phyloP scores from a whole-genome alignment of 2,329 filamentous ascomycete species.

The Epichloe festucae region DNA sequence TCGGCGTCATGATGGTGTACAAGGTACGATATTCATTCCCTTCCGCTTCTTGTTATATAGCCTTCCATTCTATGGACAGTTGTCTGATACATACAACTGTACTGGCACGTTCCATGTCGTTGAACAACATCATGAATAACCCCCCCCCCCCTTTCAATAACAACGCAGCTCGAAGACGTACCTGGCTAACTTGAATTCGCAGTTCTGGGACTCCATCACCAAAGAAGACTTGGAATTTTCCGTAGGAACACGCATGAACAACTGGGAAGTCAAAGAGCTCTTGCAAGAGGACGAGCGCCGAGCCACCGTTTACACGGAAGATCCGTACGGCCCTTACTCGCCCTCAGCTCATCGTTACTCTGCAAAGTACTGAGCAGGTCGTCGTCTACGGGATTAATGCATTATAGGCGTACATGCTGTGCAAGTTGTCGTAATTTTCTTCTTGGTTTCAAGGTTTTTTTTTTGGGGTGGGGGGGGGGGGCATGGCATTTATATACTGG shows the following conservation, averaged over 20 bases:
- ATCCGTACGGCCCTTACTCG: conserved; percentile 44
- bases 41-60: background rate
- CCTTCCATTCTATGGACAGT: background rate
- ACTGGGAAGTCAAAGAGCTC: conserved; percentile 95
- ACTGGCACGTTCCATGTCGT: too few relatives aligned
- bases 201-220: conserved; percentile 99
- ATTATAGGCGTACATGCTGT: background rate
- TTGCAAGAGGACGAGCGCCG: conserved; percentile 70
- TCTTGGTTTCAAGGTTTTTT: background rate
- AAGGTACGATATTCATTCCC: conserved; percentile 45
- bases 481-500: too few relatives aligned
- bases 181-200: conserved; percentile 6
- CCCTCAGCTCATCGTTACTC: conserved; percentile 31
- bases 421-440: background rate
- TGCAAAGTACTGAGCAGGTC: conserved; percentile 27
- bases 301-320: conserved; percentile 58
- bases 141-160: too few relatives aligned
- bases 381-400: conserved; percentile 6
- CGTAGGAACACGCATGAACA: conserved; percentile 87
- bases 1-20: conserved; percentile 99
- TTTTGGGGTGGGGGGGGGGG: background rate
- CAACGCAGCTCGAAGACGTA: background rate
- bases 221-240: conserved; percentile 97
- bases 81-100: too few relatives aligned
- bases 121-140: too few relatives aligned